phyloP scores from a whole-genome alignment of 768 basidiomycete genomes.

The Termitomyces sp. region DNA sequence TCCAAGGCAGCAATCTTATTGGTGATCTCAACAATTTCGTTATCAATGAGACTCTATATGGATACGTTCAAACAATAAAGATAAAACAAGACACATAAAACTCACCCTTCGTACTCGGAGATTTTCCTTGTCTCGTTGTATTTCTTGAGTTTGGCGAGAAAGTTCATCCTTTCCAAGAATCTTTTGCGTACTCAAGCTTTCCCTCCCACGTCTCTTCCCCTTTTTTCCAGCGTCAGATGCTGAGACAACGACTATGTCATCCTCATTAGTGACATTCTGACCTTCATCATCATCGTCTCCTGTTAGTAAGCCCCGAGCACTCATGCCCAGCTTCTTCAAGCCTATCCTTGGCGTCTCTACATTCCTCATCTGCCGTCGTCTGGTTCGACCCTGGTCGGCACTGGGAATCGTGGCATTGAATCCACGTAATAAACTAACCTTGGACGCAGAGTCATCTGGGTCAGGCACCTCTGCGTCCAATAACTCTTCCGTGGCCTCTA shows the following conservation, averaged over 20 bases:
- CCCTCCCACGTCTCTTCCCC: slow-evolving; percentile 50
- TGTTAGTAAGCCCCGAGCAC: slow-evolving; percentile 67
- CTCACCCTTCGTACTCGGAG: slow-evolving; percentile 81
- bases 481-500: slow-evolving; percentile 77
- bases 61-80: neutral
- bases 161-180: slow-evolving; percentile 82
- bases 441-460: slow-evolving; percentile 60
- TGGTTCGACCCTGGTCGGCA: slow-evolving; percentile 70
- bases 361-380: slow-evolving; percentile 76
- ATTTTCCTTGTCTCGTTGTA: slow-evolving; percentile 89
- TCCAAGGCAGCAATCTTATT: slow-evolving; percentile 86
- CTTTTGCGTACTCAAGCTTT: slow-evolving; percentile 66
- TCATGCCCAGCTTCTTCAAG: slow-evolving; percentile 74
- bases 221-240: slow-evolving; percentile 33
- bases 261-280: slow-evolving; percentile 67
- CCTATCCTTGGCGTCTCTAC: slow-evolving; percentile 74
- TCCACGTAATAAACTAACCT: slow-evolving; percentile 80
- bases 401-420: slow-evolving; percentile 96
- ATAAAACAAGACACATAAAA: slow-evolving; percentile 9
- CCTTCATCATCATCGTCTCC: slow-evolving; percentile 52
- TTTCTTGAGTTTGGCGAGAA: slow-evolving; percentile 77
- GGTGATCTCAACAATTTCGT: slow-evolving; percentile 85
- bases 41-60: slow-evolving; percentile 72
- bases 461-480: slow-evolving; percentile 71
- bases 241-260: slow-evolving; percentile 65